Percentiles rank a stretch among this genome's conserved stretches.
These are phyloP conservation scores for Russula emetica DNA, from an alignment of 768 basidiomycete genomes.

Conservation along the genomic window DNA sequence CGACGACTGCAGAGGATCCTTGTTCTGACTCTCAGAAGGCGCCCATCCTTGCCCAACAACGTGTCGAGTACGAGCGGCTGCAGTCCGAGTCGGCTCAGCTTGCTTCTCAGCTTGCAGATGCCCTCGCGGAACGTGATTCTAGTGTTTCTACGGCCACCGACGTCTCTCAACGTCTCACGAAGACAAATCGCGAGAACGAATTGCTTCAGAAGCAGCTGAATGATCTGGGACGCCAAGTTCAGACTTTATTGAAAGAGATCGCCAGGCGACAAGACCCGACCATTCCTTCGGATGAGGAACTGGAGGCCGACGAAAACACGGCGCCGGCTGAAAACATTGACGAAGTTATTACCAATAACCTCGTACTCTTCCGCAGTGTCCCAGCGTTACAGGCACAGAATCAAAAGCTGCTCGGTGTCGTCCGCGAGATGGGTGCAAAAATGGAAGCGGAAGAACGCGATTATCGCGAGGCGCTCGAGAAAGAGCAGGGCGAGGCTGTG, in stretches of 20 bases:
- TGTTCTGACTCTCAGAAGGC: slow-evolving; percentile 48
- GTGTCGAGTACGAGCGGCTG: slow-evolving; percentile 80
- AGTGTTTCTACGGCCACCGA: slow-evolving; percentile 54
- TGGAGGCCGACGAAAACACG: slow-evolving; percentile 42
- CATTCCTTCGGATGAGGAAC: slow-evolving; percentile 66
- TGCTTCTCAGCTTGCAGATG: slow-evolving; percentile 70
- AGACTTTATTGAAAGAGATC: slow-evolving; percentile 70
- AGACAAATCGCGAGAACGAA: slow-evolving; percentile 26
- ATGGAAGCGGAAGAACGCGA: slow-evolving; percentile 84
- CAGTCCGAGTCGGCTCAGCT: slow-evolving; percentile 77
- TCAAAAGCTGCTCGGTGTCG: slow-evolving; percentile 78
- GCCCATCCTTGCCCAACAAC: slow-evolving; percentile 85
- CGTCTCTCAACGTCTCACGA: slow-evolving; percentile 34
- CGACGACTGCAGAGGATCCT: neutral
- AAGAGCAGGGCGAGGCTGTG: slow-evolving; percentile 73
- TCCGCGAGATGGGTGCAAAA: slow-evolving; percentile 74
- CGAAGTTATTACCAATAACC: slow-evolving; percentile 79
- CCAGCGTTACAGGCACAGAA: slow-evolving; percentile 86
- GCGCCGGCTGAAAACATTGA: slow-evolving; percentile 57
- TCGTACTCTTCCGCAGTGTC: slow-evolving; percentile 82
- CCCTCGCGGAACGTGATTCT: slow-evolving; percentile 70
- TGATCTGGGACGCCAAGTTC: slow-evolving; percentile 56
- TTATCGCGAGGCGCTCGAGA: no score
- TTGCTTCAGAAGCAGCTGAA: slow-evolving; percentile 26
- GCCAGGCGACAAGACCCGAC: slow-evolving; percentile 80